Evolutionary conservation across 140 eudicot genomes (phyloP).

Genomic region (Erigeron philadelphicus): DNA sequence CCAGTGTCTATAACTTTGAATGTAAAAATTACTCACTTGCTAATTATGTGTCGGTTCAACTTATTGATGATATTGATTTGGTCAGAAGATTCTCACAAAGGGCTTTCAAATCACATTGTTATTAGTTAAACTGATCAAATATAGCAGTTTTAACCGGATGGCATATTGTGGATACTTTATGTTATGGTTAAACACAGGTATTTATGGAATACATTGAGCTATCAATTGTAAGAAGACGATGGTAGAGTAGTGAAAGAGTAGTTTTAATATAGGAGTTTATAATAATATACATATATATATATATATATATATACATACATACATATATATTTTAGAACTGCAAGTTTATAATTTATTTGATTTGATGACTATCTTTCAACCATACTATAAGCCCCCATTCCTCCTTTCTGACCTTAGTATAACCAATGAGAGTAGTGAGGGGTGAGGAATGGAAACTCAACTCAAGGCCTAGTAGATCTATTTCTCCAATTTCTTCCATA

Average conservation of each 20-base stretch:
- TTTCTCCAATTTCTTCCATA: too few species aligned
- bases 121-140: background rate
- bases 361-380: too few species aligned
- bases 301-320: too few species aligned
- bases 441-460: too few species aligned
- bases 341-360: background rate
- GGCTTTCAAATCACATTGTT: background rate
- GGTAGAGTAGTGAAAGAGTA: background rate
- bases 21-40: background rate
- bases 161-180: background rate
- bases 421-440: too few species aligned
- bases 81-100: background rate
- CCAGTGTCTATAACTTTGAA: background rate
- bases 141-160: background rate
- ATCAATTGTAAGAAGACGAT: too few species aligned
- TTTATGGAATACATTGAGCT: too few species aligned
- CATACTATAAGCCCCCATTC: too few species aligned
- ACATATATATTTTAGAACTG: background rate
- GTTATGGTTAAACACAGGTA: background rate
- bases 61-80: background rate
- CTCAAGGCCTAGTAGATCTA: too few species aligned
- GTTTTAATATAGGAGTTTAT: background rate
- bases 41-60: background rate
- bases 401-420: too few species aligned
- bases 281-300: background rate